Percentiles rank a stretch among this genome's conserved stretches.
phyloP scores from a whole-genome alignment of 441 rosid species.

The Gossypium schwendimanii region DNA sequence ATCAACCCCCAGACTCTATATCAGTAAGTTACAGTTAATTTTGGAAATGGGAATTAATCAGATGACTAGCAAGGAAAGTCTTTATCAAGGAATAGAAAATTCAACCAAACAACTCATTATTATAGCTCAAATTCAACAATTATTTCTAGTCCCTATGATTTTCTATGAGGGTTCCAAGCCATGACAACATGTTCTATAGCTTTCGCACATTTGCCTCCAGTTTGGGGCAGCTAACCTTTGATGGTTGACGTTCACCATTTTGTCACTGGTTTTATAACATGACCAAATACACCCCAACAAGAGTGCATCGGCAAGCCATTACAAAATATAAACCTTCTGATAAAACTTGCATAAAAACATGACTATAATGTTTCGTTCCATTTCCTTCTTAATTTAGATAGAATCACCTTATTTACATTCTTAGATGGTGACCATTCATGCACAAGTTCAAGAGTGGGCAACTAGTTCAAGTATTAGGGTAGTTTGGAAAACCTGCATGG shows the following conservation, averaged over 20 bases:
- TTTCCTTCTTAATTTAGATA: not conserved
- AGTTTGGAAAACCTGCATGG: not conserved
- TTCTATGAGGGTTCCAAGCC: not conserved
- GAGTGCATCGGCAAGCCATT: not conserved
- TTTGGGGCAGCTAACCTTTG: not conserved
- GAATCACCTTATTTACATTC: not conserved
- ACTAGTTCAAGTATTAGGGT: not conserved
- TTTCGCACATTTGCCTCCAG: not conserved
- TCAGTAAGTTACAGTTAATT: not conserved
- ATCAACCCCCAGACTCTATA: not conserved
- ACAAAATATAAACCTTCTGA: not conserved
- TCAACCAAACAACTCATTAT: not conserved
- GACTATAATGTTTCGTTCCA: not conserved
- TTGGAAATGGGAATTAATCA: not conserved
- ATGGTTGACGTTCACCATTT: not conserved
- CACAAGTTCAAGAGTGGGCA: not conserved
- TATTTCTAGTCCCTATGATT: not conserved
- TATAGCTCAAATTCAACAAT: not conserved
- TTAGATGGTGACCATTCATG: not conserved
- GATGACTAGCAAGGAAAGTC: not conserved
- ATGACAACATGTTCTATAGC: not conserved
- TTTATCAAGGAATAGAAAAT: not conserved
- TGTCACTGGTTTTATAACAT: not conserved
- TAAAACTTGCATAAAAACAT: not conserved
- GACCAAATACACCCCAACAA: not conserved